phyloP scores from a whole-genome alignment of 225 moss, liverwort and hornwort genomes.

The Anthoceros angustus region DNA sequence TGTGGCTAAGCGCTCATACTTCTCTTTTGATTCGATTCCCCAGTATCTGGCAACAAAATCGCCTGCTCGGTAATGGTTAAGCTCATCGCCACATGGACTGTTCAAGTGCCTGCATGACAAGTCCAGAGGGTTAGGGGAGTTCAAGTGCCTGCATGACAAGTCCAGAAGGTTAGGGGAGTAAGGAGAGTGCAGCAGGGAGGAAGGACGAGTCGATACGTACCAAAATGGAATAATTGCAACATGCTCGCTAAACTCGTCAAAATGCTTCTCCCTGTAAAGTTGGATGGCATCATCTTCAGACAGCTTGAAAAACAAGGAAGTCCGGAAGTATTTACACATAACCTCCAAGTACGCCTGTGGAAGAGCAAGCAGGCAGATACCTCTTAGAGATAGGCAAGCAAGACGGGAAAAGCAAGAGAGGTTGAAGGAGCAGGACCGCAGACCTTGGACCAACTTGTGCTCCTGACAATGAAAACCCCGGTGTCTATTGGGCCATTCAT shows the following conservation, averaged over 20 bases:
- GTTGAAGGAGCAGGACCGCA: neutral
- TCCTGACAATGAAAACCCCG: constrained; percentile 74
- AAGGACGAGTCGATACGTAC: constrained; percentile 11
- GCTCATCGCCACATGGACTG: constrained; percentile 29
- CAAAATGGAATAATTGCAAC: constrained; percentile 67
- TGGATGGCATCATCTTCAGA: constrained; percentile 65
- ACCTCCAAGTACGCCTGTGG: constrained; percentile 53
- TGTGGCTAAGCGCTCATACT: constrained; percentile 23
- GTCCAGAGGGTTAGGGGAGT: neutral
- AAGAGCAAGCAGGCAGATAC: constrained; percentile 5
- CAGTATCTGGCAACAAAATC: constrained; percentile 36
- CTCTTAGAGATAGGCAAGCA: neutral
- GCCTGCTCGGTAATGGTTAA: constrained; percentile 22
- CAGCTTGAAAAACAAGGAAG: constrained; percentile 49
- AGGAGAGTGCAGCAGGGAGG: neutral
- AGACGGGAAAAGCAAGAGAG: neutral
- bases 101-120: constrained; percentile 22
- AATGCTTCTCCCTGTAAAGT: constrained; percentile 69
- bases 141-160: constrained; percentile 19
- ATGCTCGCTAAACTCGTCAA: constrained; percentile 45
- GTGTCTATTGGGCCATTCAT: constrained; percentile 46
- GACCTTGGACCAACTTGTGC: constrained; percentile 71
- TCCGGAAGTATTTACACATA: constrained; percentile 45
- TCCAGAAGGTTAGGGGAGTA: neutral
- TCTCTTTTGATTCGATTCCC: constrained; percentile 19